Base-by-base conservation (phyloP, 768 basidiomycete species). In the Xanthoconium purpureum region DNA sequence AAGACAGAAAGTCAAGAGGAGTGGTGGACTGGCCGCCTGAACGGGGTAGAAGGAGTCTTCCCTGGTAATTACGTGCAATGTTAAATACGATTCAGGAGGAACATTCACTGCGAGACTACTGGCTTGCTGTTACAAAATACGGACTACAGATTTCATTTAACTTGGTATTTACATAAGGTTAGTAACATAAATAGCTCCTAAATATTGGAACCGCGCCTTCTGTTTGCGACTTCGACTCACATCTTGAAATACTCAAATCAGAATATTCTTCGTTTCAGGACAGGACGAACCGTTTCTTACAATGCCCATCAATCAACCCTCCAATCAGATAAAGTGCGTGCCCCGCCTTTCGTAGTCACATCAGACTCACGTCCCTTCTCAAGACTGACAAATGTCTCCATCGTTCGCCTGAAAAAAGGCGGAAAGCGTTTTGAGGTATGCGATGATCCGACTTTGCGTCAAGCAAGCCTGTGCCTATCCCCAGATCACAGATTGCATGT, bases 361-460 rank as follows among this genome's bases (percentile, higher is more conserved):
- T 28, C 39, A 39, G 47, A 49, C 51, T 59, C 28, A 58, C 39
- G 30, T 51, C 15, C 40, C 20, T 28, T n/a, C 12, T 8, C 15
- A 47, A 98, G 95, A 73, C 78, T 99, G 42, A 99, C 97, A 8
- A 99, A 99, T 69, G 96, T 98, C 56, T 94, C 94, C 38, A 83
- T 98, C 71, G 97, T 99, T 36, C 85, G 94, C 45, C 78, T 97
- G 48, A 97, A 94, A 80, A 98, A 98, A 71, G 93, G 89, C 45
- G 97, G 97, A 40, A 98, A 98, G 74, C 86, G 97, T 47, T 98
- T 97, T 70, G 97, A 99, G 81, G 95, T 93, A 63, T 32, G 44
- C 3, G 17, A 44, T 6, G 10, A 36, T 38, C 30, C 24, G 24
- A 49, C 11, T 24, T 24, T 24, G 49, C n/a, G n/a, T 30, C 45